Evolutionary conservation across 1,139 yeast genomes (phyloP).

Genomic region (Maudiozyma humilis): DNA sequence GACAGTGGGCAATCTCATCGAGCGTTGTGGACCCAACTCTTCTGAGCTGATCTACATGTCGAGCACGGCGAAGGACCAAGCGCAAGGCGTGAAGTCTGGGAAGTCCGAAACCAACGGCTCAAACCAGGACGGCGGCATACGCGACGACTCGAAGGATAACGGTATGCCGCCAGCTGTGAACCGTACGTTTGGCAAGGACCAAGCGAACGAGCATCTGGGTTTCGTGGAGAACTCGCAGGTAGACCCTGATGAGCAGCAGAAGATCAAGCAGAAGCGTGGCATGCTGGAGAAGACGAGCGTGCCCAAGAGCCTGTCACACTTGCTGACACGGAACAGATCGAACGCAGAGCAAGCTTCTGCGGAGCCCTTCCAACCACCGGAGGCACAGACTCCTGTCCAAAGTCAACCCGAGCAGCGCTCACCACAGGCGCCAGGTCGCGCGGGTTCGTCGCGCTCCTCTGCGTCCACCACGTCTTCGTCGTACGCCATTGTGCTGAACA

Average conservation of each 20-base stretch:
- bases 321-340: too few relatives aligned
- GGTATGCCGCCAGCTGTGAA: slow-evolving; percentile 51
- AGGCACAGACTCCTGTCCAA: too few relatives aligned
- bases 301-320: slow-evolving; percentile 43
- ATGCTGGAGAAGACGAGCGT: slow-evolving; percentile 40
- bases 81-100: too few relatives aligned
- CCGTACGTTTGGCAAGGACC: slow-evolving; percentile 34
- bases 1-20: slow-evolving; percentile 45
- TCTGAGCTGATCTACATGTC: slow-evolving; percentile 38
- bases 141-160: too few relatives aligned
- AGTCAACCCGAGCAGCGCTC: too few relatives aligned
- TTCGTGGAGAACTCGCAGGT: slow-evolving; percentile 31
- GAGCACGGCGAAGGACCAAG: background rate
- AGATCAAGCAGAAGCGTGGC: slow-evolving; percentile 38
- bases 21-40: slow-evolving; percentile 50
- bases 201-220: slow-evolving; percentile 27
- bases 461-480: too few relatives aligned
- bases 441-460: too few relatives aligned
- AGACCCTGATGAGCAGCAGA: slow-evolving; percentile 43
- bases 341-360: too few relatives aligned
- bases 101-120: background rate
- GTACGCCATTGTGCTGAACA: slow-evolving; percentile 17
- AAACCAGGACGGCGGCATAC: slow-evolving; percentile 29
- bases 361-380: too few relatives aligned
- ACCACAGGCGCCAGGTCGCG: too few relatives aligned